Base-by-base conservation (phyloP, 331 rosid species). In the Phaseolus coccineus region DNA sequence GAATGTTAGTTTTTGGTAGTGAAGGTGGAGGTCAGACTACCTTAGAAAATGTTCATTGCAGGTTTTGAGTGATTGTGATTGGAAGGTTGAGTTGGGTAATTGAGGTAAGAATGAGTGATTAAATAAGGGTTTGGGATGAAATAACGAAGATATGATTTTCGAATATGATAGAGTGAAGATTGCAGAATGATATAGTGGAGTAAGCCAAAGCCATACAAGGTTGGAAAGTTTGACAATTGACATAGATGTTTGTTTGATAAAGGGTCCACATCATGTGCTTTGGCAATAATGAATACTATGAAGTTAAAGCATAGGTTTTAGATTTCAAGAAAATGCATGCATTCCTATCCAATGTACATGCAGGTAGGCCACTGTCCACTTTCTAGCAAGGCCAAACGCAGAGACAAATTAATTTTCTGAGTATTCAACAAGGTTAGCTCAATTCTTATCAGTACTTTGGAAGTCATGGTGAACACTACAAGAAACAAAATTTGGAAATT, bases 261-360 rank as follows among this genome's bases (percentile, higher is more conserved):
- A 63, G 27, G 69, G 69, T 63, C 47, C 69, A 63, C 47, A 63
- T 63, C 28, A 63, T 15, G 47, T 63, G 69, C 46, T 15, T 13
- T 22, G 25, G 7, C 37, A 62, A 62, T 62, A 62, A 63, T 35
- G 8, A 62, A 63, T 35, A 8, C 47, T 63, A 8, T 16, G 8
- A 63, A 35, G 47, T 63, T 63, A 63, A 63, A 8, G 48, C 46
- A 35, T 63, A 6, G 13, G 37, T 62, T 62, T 30, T 15, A 8
- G 25, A 62, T 63, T 33, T 5, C 47, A 22, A 16, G 48, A 63
- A 63, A 63, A 35, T 62, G n/a, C 9, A 63, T 63, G 48, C 9
- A 35, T 63, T 63, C 19, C 14, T 12, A 63, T 63, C 69, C 28
- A 63, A 35, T 63, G 15, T 11, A 46, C 16, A 16, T 63, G 3